Conservation (phyloP, 2,329 filamentous ascomycete species). For the Beauveria asiatica region DNA sequence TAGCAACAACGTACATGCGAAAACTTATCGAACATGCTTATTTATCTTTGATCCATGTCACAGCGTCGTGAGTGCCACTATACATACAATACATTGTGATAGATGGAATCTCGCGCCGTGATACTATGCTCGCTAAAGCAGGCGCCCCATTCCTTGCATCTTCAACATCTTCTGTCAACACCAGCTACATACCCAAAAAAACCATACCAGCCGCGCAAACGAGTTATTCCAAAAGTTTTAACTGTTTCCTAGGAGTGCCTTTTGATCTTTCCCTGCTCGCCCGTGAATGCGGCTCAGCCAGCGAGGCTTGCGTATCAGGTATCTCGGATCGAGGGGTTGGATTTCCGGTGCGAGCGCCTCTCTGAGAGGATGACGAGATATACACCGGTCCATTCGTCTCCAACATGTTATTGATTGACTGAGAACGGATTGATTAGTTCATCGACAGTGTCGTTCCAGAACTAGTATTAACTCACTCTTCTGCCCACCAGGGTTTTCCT, state of each 20-base stretch:
- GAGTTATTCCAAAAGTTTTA: background rate
- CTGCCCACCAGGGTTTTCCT: constrained; percentile 21
- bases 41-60: no score
- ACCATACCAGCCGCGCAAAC: background rate
- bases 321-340: background rate
- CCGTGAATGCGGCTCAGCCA: background rate
- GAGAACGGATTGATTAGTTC: no score
- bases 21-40: no score
- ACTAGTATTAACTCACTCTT: constrained; percentile 3
- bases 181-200: background rate
- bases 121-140: no score
- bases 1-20: no score
- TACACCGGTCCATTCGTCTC: constrained; percentile 5
- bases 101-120: no score
- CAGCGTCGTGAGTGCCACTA: no score
- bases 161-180: no score
- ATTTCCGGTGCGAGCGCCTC: background rate
- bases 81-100: no score
- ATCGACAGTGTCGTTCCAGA: background rate
- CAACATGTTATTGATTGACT: background rate
- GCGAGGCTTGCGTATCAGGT: background rate
- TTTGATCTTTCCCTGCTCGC: background rate
- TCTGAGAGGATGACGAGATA: background rate
- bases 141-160: no score
- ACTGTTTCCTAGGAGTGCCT: background rate